phyloP scores from a whole-genome alignment of 164 flowering plant genomes.

The Aristolochia fimbriata region DNA sequence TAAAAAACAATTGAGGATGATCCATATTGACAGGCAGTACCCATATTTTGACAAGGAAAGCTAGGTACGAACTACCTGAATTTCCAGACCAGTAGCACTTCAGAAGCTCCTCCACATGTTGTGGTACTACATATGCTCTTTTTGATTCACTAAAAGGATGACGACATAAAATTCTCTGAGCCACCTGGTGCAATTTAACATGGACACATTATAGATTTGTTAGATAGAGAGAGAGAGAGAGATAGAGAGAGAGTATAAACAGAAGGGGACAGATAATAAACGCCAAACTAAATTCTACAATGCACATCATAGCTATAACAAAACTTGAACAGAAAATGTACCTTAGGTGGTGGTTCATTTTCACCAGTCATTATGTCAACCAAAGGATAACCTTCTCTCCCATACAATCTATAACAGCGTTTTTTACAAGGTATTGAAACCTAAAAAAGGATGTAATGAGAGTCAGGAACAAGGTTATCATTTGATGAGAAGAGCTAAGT shows the following conservation, averaged over 20 bases:
- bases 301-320: too few species aligned
- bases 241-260: neutral
- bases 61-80: slow-evolving; percentile 39
- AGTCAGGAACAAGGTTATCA: neutral
- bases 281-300: neutral
- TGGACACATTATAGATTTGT: neutral
- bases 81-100: slow-evolving; percentile 90
- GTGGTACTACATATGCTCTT: slow-evolving; percentile 97
- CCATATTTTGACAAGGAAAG: too few species aligned
- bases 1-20: too few species aligned
- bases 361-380: slow-evolving; percentile 97
- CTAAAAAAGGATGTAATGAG: slow-evolving; percentile 25
- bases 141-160: slow-evolving; percentile 98
- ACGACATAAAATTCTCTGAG: slow-evolving; percentile 80
- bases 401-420: slow-evolving; percentile 74
- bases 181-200: slow-evolving; percentile 31
- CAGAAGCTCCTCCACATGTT: slow-evolving; percentile 86
- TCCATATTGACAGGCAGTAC: too few species aligned
- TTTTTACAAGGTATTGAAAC: slow-evolving; percentile 99
- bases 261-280: neutral
- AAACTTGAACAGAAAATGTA: slow-evolving; percentile 13
- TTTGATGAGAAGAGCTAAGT: too few species aligned
- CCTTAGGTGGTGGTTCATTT: slow-evolving; percentile 96
- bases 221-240: neutral
- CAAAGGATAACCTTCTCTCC: slow-evolving; percentile 90